Conservation (phyloP, 2,329 filamentous ascomycete species). For the Aspergillus fumigatiaffinis region DNA sequence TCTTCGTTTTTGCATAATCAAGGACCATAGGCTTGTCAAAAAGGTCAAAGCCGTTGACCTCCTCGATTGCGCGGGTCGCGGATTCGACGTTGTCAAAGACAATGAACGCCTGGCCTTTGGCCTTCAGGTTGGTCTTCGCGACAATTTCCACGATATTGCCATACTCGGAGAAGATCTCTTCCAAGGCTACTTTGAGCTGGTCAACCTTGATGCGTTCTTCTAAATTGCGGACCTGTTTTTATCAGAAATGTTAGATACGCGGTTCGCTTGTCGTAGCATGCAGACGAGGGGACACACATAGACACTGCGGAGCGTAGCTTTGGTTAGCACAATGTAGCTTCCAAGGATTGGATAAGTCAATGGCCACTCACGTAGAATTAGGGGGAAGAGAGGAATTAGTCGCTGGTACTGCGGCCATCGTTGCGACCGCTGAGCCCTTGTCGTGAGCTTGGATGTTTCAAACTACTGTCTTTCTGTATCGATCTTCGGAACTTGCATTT, state of each 20-base stretch:
- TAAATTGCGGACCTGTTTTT: slow-evolving; percentile 65
- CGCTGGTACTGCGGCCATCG: slow-evolving; percentile 35
- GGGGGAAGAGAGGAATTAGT: slow-evolving; percentile 29
- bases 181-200: slow-evolving; percentile 67
- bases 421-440: slow-evolving; percentile 25
- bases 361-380: slow-evolving; percentile 37
- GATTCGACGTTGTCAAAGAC: slow-evolving; percentile 80
- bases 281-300: slow-evolving; percentile 31
- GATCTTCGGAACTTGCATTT: not conserved
- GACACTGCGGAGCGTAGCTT: slow-evolving; percentile 29
- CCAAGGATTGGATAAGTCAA: not conserved
- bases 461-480: not conserved
- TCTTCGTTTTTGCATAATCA: slow-evolving; percentile 74
- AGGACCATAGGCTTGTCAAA: slow-evolving; percentile 88
- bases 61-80: slow-evolving; percentile 78
- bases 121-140: slow-evolving; percentile 83
- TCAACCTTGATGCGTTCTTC: slow-evolving; percentile 88
- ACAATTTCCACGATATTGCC: slow-evolving; percentile 80
- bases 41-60: slow-evolving; percentile 86
- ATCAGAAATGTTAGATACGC: slow-evolving; percentile 5
- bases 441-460: slow-evolving; percentile 9
- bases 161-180: slow-evolving; percentile 80
- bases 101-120: slow-evolving; percentile 93
- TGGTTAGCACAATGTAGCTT: slow-evolving; percentile 9
- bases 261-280: slow-evolving; percentile 6